Conservation (phyloP, 257 asterid genomes). For the Paulownia fortunei region DNA sequence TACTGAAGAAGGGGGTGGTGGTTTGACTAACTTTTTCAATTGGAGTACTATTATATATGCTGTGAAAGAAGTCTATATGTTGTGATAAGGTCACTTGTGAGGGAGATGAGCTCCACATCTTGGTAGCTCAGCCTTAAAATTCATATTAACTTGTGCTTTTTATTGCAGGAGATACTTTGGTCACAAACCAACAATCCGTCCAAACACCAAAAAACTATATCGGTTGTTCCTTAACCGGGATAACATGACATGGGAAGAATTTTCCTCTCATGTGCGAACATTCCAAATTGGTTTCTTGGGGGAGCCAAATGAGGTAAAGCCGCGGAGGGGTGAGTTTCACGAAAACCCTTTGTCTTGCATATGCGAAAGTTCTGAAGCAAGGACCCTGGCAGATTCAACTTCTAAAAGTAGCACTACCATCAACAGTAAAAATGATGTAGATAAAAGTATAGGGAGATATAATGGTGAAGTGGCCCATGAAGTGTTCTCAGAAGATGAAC, state of each 20-base stretch:
- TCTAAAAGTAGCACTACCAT: neutral
- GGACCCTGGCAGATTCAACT: neutral
- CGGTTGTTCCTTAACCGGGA: constrained; percentile 45
- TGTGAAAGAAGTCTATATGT: constrained; percentile 44
- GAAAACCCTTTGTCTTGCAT: constrained; percentile 77
- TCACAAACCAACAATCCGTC: constrained; percentile 78
- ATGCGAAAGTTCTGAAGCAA: constrained; percentile 47
- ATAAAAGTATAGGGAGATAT: neutral
- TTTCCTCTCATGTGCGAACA: constrained; percentile 51
- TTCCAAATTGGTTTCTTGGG: constrained; percentile 80
- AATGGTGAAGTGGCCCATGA: constrained; percentile 31
- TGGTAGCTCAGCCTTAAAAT: too few species aligned
- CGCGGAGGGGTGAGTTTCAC: constrained; percentile 69
- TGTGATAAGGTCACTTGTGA: too few species aligned
- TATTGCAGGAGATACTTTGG: constrained; percentile 72
- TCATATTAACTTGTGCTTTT: too few species aligned
- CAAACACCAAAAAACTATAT: constrained; percentile 64
- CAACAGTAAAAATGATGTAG: neutral
- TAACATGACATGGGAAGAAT: constrained; percentile 70
- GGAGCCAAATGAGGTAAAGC: constrained; percentile 63
- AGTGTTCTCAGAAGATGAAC: neutral
- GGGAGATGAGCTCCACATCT: too few species aligned
- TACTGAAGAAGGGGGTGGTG: too few species aligned
- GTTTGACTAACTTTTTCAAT: too few species aligned
- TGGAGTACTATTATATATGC: too few species aligned